These are phyloP conservation scores for Pyrenochaeta sp. DNA, from an alignment of 2,329 filamentous ascomycete genomes.

Conservation along the genomic window DNA sequence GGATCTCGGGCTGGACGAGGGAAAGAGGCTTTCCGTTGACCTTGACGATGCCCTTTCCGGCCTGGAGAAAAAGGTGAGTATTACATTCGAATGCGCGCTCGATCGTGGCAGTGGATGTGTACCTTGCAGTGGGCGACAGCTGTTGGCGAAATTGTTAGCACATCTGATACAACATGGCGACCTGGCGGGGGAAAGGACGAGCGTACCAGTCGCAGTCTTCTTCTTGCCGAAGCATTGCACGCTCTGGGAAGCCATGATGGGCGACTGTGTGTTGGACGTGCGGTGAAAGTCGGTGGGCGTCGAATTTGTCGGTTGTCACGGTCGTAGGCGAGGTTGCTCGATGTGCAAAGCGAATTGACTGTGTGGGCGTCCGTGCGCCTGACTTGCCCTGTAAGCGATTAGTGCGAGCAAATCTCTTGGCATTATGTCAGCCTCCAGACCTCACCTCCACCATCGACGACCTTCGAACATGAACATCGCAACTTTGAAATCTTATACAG, in stretches of 20 bases:
- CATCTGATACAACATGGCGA: conserved; percentile 28
- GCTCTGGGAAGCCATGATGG: conserved; percentile 54
- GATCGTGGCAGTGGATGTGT: conserved; percentile 48
- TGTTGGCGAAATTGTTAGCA: conserved; percentile 53
- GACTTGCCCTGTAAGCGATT: conserved; percentile 17
- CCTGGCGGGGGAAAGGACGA: conserved; percentile 1
- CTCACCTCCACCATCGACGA: too few species aligned
- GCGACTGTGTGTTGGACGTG: conserved; percentile 46
- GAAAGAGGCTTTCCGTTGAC: conserved; percentile 97
- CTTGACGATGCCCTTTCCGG: conserved; percentile 91
- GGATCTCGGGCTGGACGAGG: conserved; percentile 93
- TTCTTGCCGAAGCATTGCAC: conserved; percentile 97
- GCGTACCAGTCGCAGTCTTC: conserved; percentile 60
- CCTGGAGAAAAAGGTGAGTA: conserved; percentile 53
- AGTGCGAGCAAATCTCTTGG: conserved; percentile 10
- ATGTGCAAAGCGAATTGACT: conserved; percentile 26
- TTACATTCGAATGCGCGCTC: conserved; percentile 28
- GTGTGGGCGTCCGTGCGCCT: conserved; percentile 22
- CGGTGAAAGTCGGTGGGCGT: conserved; percentile 37
- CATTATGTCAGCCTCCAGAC: neutral
- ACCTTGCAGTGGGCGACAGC: conserved; percentile 95
- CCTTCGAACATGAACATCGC: too few species aligned
- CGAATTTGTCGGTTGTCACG: conserved; percentile 27
- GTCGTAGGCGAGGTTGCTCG: conserved; percentile 31
- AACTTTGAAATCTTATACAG: too few species aligned